Conservation (phyloP, 495 filamentous ascomycete species). For the Aspergillus cristatus region DNA sequence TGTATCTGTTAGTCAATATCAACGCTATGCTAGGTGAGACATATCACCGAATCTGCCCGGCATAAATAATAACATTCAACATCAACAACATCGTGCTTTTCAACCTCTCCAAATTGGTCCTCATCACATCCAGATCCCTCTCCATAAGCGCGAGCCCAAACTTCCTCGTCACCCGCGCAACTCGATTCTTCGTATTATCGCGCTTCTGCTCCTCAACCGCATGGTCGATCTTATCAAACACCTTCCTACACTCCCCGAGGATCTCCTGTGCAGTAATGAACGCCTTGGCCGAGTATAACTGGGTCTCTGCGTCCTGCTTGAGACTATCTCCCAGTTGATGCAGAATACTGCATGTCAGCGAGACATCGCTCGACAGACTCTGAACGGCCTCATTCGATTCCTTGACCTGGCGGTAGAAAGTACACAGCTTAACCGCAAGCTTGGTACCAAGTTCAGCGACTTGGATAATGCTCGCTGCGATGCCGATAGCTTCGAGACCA, state of each 20-base stretch:
- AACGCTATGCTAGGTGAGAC: background rate
- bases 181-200: background rate
- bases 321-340: slow-evolving; percentile 14
- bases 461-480: slow-evolving; percentile 21
- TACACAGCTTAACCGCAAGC: slow-evolving; percentile 23
- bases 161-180: slow-evolving; percentile 4
- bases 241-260: slow-evolving; percentile 13
- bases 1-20: background rate
- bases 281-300: slow-evolving; percentile 13
- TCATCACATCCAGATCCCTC: slow-evolving; percentile 16
- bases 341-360: slow-evolving; percentile 20
- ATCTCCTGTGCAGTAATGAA: slow-evolving; percentile 13
- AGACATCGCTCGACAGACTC: slow-evolving; percentile 23
- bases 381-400: slow-evolving; percentile 16
- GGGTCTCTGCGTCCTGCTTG: slow-evolving; percentile 9
- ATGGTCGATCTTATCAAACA: slow-evolving; percentile 18
- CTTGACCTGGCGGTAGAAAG: slow-evolving; percentile 20
- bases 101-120: slow-evolving; percentile 21
- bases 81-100: slow-evolving; percentile 22
- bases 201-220: slow-evolving; percentile 1
- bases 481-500: slow-evolving; percentile 8
- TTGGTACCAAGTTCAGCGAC: slow-evolving; percentile 20
- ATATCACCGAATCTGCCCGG: slow-evolving; percentile 10
- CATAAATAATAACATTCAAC: slow-evolving; percentile 23
- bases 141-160: slow-evolving; percentile 12